Evolutionary conservation across 176 grass and related monocot species (phyloP), one percentile per base, ranked within the genome.

Genomic region (Tuctoria greenei): DNA sequence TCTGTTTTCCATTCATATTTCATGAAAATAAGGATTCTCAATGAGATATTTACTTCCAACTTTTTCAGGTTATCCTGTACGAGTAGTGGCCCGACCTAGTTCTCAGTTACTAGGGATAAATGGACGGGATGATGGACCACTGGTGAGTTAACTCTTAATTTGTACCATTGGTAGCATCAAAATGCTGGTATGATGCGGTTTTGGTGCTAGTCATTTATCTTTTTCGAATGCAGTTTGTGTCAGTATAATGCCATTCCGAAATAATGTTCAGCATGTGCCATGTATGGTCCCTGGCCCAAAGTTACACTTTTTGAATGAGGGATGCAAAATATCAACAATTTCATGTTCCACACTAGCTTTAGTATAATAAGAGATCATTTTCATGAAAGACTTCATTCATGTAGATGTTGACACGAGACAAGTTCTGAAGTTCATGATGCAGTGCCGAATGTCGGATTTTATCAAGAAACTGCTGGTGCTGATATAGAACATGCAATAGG

Each of bases 111-210:
- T 99, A 72, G 95, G 95, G 68, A 82, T 86, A 71, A 99, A 92
- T 86, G 95, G 95, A 55, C 80, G 95, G 69, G 95, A 99, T 90
- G 95, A 99, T 90, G 95, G 95, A 18, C 91, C 89, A 62, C 76
- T 92, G 91, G 95, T 99, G 72, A 95, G 87, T 88, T 81, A 49
- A 66, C 78, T 91, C 38, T 66, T 76, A 72, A 35, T 84, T 57
- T n/a, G 38, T 71, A 1, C 12, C 20, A 55, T 43, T 70, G 71
- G n/a, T 76, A 39, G 45, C 56, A 76, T 70, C 7, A 57, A 55
- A 38, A 39, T 67, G 37, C 43, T 61, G 59, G 13, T 27, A 45
- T 3, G 10, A 21, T 10, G 12, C 25, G 43, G 36, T 75, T 68
- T 41, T 61, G 17, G 34, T 57, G 40, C 40, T 66, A 39, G 5